Evolutionary conservation across 805 yeast genomes (phyloP).

Genomic region (Schwanniomyces vanrijiae): DNA sequence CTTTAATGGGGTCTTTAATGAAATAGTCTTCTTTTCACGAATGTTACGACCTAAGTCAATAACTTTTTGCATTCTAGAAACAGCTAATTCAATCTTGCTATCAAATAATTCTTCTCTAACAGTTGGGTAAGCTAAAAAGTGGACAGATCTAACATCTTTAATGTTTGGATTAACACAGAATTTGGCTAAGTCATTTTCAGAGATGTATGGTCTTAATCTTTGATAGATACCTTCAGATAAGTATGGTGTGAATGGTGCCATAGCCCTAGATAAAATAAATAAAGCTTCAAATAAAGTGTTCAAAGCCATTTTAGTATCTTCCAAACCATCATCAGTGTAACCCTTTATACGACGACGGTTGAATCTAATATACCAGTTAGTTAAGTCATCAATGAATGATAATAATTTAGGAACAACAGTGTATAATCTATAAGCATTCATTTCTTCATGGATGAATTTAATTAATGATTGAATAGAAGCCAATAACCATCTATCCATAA

Average conservation of each 20-base stretch:
- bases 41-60: constrained; percentile 95
- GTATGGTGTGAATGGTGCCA: constrained; percentile 99
- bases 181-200: constrained; percentile 53
- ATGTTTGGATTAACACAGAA: constrained; percentile 40
- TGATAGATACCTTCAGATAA: constrained; percentile 87
- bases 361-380: constrained; percentile 98
- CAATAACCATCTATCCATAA: constrained; percentile 96
- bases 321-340: constrained; percentile 66
- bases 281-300: constrained; percentile 90
- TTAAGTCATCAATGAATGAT: constrained; percentile 86
- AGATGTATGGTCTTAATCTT: constrained; percentile 62
- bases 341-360: constrained; percentile 98
- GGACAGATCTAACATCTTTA: constrained; percentile 79
- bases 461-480: constrained; percentile 95
- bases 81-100: constrained; percentile 81
- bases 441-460: constrained; percentile 82
- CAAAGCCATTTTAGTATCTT: constrained; percentile 82
- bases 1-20: constrained; percentile 93
- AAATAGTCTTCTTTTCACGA: constrained; percentile 92
- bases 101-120: constrained; percentile 81
- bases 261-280: constrained; percentile 85
- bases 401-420: constrained; percentile 94
- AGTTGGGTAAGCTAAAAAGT: constrained; percentile 87
- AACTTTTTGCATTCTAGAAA: constrained; percentile 93
- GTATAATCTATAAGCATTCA: constrained; percentile 85